Percentiles rank a stretch among this genome's conserved stretches.
Conservation (phyloP, 805 yeast species). For the Spathaspora gorwiae region DNA sequence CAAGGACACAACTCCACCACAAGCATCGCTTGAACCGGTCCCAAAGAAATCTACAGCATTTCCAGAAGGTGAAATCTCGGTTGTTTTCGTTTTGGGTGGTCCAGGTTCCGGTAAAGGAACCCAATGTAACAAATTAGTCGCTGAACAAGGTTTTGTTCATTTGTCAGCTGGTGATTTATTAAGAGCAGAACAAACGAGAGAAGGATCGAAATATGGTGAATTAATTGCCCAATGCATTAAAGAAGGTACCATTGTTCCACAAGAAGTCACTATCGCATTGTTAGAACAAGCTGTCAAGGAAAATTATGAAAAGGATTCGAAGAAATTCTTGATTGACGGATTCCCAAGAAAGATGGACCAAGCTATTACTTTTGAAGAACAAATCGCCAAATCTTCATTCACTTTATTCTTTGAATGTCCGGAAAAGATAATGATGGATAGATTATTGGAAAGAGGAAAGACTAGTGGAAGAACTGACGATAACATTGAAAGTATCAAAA, state of each 20-base stretch:
- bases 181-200: slow-evolving; percentile 84
- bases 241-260: slow-evolving; percentile 92
- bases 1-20: slow-evolving; percentile 36
- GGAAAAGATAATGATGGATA: slow-evolving; percentile 73
- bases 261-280: slow-evolving; percentile 80
- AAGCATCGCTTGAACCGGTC: slow-evolving; percentile 40
- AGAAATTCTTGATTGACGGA: slow-evolving; percentile 83
- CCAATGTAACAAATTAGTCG: slow-evolving; percentile 82
- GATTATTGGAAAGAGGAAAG: slow-evolving; percentile 87
- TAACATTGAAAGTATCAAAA: slow-evolving; percentile 82
- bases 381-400: slow-evolving; percentile 64
- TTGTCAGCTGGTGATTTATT: slow-evolving; percentile 94
- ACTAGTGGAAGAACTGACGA: slow-evolving; percentile 94
- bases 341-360: slow-evolving; percentile 99
- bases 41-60: slow-evolving; percentile 38
- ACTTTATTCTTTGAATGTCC: slow-evolving; percentile 80
- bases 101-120: slow-evolving; percentile 99
- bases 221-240: slow-evolving; percentile 78
- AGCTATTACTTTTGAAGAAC: slow-evolving; percentile 85
- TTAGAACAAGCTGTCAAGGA: slow-evolving; percentile 74
- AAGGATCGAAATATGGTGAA: slow-evolving; percentile 79
- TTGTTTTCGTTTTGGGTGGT: slow-evolving; percentile 90
- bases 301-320: slow-evolving; percentile 43
- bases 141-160: slow-evolving; percentile 78
- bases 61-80: slow-evolving; percentile 62